phyloP scores from a whole-genome alignment of 1,284 basidiomycete species.

The Flammula alnicola region DNA sequence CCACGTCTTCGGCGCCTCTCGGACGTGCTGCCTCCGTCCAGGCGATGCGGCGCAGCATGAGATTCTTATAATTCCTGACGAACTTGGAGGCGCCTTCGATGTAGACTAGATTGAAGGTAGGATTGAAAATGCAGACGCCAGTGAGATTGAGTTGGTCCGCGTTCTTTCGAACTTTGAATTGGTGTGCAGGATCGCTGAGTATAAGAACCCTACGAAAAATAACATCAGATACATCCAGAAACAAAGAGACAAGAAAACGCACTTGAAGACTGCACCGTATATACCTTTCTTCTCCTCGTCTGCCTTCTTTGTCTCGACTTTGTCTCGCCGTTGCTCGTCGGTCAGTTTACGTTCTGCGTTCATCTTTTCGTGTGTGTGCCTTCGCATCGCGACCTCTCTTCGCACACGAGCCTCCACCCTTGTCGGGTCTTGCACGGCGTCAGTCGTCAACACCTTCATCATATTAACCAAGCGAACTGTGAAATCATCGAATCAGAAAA shows the following conservation, averaged over 20 bases:
- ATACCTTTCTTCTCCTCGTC: conserved; percentile 91
- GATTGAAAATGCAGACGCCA: conserved; percentile 90
- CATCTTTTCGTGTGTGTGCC: conserved; percentile 90
- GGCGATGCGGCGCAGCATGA: conserved; percentile 89
- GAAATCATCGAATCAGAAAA: conserved; percentile 6
- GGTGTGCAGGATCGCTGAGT: conserved; percentile 90
- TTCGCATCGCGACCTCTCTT: conserved; percentile 90
- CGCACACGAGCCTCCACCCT: conserved; percentile 95
- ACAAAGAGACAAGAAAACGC: conserved; percentile 35
- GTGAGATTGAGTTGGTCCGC: conserved; percentile 90
- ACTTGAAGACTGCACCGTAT: conserved; percentile 90
- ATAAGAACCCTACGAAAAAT: conserved; percentile 71
- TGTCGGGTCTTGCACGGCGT: conserved; percentile 96
- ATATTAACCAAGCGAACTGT: conserved; percentile 92
- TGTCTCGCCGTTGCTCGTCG: conserved; percentile 87
- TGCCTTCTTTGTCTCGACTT: conserved; percentile 81
- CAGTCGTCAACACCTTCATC: conserved; percentile 97
- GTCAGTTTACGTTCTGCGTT: conserved; percentile 92
- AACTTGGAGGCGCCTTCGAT: conserved; percentile 92
- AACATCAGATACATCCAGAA: neutral
- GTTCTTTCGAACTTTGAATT: conserved; percentile 96
- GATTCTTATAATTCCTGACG: conserved; percentile 85
- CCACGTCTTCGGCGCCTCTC: conserved; percentile 72
- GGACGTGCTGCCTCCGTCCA: conserved; percentile 94
- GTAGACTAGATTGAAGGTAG: conserved; percentile 87